Evolutionary conservation across 495 filamentous ascomycete genomes (phyloP).

Genomic region (Parathielavia appendiculata): DNA sequence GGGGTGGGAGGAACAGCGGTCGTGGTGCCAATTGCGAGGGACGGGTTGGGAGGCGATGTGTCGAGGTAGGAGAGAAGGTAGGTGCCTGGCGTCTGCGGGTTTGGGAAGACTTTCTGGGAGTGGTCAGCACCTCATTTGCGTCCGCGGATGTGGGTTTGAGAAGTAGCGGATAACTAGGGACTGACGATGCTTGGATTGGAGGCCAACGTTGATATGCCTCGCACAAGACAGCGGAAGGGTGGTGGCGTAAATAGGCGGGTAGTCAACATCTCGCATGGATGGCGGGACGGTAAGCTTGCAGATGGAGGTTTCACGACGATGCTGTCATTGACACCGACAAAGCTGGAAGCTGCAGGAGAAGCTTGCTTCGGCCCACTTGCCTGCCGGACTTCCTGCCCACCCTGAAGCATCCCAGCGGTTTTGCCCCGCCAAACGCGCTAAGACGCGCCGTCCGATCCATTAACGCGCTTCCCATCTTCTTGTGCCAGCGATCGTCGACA

Average conservation of each 20-base stretch:
- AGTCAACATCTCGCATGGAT: constrained; percentile 20
- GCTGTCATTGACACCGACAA: constrained; percentile 3
- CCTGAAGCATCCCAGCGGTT: not conserved
- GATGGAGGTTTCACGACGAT: not conserved
- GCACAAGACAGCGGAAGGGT: constrained; percentile 6
- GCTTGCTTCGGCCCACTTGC: constrained; percentile 10
- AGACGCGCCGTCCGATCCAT: constrained; percentile 22
- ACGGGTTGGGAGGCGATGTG: constrained; percentile 61
- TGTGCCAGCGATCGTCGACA: not conserved
- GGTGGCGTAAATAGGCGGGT: constrained; percentile 13
- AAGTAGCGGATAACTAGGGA: constrained; percentile 15
- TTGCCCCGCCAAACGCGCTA: constrained; percentile 30
- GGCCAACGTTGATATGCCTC: constrained; percentile 34
- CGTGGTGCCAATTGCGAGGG: constrained; percentile 71
- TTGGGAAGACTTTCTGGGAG: constrained; percentile 65
- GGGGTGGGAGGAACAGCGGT: constrained; percentile 70
- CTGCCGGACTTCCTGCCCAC: not conserved
- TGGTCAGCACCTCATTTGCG: constrained; percentile 18
- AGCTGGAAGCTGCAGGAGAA: not conserved
- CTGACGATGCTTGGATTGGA: constrained; percentile 47
- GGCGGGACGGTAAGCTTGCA: not conserved
- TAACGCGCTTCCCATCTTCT: constrained; percentile 25
- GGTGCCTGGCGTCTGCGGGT: constrained; percentile 37
- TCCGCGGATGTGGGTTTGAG: constrained; percentile 8
- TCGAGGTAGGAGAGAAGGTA: constrained; percentile 70